Percentiles rank a stretch among this genome's conserved stretches.
Evolutionary conservation across 129 eudicot genomes (phyloP).

Genomic region (Saposhnikovia divaricata): DNA sequence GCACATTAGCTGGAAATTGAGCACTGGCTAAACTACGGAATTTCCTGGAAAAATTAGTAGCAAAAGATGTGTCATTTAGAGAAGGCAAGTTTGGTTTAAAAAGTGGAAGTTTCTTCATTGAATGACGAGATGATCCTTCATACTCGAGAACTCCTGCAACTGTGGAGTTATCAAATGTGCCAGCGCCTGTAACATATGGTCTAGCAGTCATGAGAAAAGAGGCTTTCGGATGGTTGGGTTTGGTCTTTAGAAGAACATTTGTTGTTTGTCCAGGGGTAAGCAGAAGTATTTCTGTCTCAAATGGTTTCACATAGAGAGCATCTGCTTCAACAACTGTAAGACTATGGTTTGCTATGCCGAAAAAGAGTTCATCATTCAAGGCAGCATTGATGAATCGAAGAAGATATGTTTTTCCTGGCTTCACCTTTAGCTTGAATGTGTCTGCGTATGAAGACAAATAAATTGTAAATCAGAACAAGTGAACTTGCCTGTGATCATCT

Average conservation of each 20-base stretch:
- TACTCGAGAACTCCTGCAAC: conserved; percentile 41
- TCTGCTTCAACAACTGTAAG: conserved; percentile 39
- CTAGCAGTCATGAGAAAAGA: conserved; percentile 39
- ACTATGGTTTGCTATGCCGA: conserved; percentile 49
- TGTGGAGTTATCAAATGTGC: conserved; percentile 46
- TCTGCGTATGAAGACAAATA: conserved; percentile 14
- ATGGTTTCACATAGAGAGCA: conserved; percentile 40
- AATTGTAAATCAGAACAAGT: background rate
- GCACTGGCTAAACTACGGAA: conserved; percentile 38
- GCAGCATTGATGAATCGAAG: conserved; percentile 40
- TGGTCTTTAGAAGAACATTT: conserved; percentile 49
- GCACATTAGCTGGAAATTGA: conserved; percentile 52
- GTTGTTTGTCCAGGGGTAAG: conserved; percentile 61
- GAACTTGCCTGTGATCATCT: background rate
- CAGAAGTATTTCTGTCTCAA: conserved; percentile 32
- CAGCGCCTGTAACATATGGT: conserved; percentile 41
- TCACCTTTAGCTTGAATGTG: conserved; percentile 49
- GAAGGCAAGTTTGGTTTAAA: conserved; percentile 30
- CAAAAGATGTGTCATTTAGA: conserved; percentile 39
- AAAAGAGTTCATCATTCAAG: conserved; percentile 43
- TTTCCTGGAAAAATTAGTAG: conserved; percentile 27
- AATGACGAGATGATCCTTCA: conserved; percentile 9
- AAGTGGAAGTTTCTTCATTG: conserved; percentile 24
- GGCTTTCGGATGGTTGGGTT: conserved; percentile 32
- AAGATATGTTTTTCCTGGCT: conserved; percentile 41